Base-by-base conservation (phyloP, 352 stramenopile genomes). In the Globisporangium emineosum region DNA sequence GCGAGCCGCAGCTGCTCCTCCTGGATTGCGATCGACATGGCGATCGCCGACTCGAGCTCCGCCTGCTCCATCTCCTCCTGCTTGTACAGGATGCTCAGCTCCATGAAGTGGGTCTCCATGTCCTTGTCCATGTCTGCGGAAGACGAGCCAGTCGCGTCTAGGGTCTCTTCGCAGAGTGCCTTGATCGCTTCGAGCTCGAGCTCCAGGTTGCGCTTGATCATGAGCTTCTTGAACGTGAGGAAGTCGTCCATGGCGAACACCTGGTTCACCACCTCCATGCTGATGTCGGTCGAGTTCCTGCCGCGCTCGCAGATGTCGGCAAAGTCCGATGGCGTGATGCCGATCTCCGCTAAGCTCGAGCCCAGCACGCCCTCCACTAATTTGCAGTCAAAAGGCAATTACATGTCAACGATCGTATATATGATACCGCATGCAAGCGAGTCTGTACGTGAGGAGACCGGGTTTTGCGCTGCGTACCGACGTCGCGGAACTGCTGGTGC, bases 181-280 rank as follows among this genome's bases (percentile, higher is more conserved):
- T 86, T 87, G 60, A 97, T 90, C 4, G 86, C 87, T 62, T 97
- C 90, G 21, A 97, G 75, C 73, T 97, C 88, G 40, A 97, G 81
- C 68, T 97, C 90, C 21, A 95, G 73, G 66, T 97, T 97, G 60
- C 86, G 84, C 73, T 97, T 97, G 45, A 94, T 72, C 90, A 97
- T 97, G 67, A 97, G 82, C 67, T 96, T 96, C 72, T 97, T 97
- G 72, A 97, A 97, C 33, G 85, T 94, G 52, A 95, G 52, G 64
- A 97, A 97, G 72, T 97, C 89, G 68, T 97, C 86, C 71, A 96
- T 92, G 15, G 90, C 89, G 25, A 96, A 67, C 40, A 97, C 88
- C 64, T 96, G 81, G 60, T 93, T 89, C 63, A 96, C 77, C n/a
- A 96, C 88, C 19, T 86, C 76, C 54, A 78, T 77, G 59, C 79